A percentile compares a stretch with the other conserved stretches of the same genome.
phyloP scores from a whole-genome alignment of 2,329 filamentous ascomycete genomes.

The Fusarium sp. region DNA sequence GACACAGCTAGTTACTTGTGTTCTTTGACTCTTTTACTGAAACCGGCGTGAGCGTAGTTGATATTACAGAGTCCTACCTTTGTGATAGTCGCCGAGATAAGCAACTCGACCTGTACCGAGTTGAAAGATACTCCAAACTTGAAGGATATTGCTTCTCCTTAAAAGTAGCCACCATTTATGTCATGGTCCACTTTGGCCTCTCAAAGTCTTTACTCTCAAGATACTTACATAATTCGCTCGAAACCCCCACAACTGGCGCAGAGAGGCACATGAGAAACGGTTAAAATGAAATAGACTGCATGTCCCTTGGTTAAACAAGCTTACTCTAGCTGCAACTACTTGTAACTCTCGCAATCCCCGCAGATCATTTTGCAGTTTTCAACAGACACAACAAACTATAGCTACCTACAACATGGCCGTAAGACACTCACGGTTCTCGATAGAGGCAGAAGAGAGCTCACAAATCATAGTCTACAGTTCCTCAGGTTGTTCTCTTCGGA shows the following conservation, averaged over 20 bases:
- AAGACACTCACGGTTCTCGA: conserved; percentile 13
- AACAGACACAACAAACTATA: neutral
- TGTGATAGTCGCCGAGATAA: too few relatives aligned
- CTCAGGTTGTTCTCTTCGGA: conserved; percentile 84
- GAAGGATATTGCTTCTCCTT: too few relatives aligned
- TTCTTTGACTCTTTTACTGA: too few relatives aligned
- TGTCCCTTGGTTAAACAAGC: conserved; percentile 6
- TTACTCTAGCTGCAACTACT: conserved; percentile 3
- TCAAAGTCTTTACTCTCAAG: neutral
- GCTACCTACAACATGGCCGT: conserved; percentile 34
- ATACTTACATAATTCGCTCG: conserved; percentile 33
- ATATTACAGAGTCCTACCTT: too few relatives aligned
- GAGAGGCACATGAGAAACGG: conserved; percentile 18
- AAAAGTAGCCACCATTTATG: too few relatives aligned
- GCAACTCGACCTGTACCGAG: too few relatives aligned
- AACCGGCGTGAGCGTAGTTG: too few relatives aligned
- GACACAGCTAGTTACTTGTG: too few relatives aligned
- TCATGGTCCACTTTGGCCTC: conserved; percentile 14
- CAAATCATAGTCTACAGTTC: conserved; percentile 61
- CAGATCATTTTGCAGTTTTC: neutral
- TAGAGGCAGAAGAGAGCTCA: conserved; percentile 1
- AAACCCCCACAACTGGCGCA: conserved; percentile 34
- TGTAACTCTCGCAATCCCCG: conserved; percentile 5
- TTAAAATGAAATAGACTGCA: conserved; percentile 22
- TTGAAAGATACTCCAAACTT: too few relatives aligned